phyloP scores from a whole-genome alignment of 2,329 filamentous ascomycete genomes.

The Penicillium sp. region DNA sequence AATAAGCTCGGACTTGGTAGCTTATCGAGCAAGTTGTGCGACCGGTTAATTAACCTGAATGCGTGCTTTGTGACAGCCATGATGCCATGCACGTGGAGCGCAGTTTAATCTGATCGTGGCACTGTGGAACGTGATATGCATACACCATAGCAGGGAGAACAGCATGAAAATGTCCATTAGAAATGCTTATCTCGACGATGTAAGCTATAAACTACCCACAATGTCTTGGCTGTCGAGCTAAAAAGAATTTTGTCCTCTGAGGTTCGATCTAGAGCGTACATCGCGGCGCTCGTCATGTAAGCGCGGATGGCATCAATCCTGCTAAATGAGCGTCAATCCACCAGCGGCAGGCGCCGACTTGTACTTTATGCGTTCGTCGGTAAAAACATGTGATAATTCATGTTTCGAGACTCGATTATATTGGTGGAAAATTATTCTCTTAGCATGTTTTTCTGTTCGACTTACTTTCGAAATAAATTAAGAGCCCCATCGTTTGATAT shows the following conservation, averaged over 20 bases:
- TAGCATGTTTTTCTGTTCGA: neutral
- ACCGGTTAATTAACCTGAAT: neutral
- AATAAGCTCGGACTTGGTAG: neutral
- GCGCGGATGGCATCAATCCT: constrained; percentile 12
- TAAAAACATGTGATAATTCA: neutral
- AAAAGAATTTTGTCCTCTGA: neutral
- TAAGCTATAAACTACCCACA: neutral
- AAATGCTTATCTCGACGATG: neutral
- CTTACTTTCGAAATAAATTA: neutral
- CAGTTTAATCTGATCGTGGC: neutral
- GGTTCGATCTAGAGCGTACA: neutral
- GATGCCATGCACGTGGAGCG: constrained; percentile 1
- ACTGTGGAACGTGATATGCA: no score
- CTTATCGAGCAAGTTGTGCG: neutral
- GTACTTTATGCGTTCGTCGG: neutral
- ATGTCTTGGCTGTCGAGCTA: neutral
- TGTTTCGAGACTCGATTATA: neutral
- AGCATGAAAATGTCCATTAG: no score
- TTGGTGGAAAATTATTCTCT: constrained; percentile 12
- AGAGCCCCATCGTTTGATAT: neutral
- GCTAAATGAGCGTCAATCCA: neutral
- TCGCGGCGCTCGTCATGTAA: constrained; percentile 3
- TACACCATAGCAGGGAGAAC: no score
- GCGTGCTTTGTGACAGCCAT: constrained; percentile 3
- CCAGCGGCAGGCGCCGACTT: neutral